Base-by-base conservation (phyloP, 2,329 filamentous ascomycete species). In the Sarocladium brachiariae region DNA sequence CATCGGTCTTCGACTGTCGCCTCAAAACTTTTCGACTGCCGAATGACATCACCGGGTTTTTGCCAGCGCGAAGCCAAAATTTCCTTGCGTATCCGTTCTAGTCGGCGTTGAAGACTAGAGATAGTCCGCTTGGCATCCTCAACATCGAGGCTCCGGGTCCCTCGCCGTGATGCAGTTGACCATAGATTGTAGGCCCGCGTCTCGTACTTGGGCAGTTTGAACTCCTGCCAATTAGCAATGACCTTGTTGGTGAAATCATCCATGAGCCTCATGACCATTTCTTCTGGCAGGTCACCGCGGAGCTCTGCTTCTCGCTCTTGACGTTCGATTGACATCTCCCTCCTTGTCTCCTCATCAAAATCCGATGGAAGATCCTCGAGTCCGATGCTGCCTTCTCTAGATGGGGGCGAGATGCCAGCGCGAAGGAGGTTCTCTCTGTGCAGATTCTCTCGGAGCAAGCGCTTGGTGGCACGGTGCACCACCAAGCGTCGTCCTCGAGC, bases 1-100 rank as follows among this genome's bases (percentile, higher is more conserved):
- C 84, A 70, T 46, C 78, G 76, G 50, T 86, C 76, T 31, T 79
- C 75, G 1, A 96, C 66, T 3, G 75, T 89, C 4, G 72, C 69
- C 53, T 92, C 82, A 50, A 95, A 68, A 31, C 69, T 75, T 10
- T 68, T 65, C 46, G 82, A 81, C 57, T 81, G 78, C 5, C 65
- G 68, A 23, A 71, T 67, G 13, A 93, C 61, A 13, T 82, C 73
- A 1, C 65, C 58, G 19, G 70, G 67, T 7, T 69, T 77, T 10
- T 66, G 63, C 78, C 83, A 89, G 25, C 71, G 61, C 14, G 75
- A 67, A 1, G 62, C 57, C 19, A 72, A 55, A 30, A 89, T 78
- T 18, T 80, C 74, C 1, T 70, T 58, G 9, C 73, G 72, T 14
- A 82, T 64, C 43, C 75, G 81, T n/a, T 63, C 61, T 25, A 92